Evolutionary conservation across 495 filamentous ascomycete species (phyloP), one percentile per base, ranked within the genome.

Genomic region (Clohesyomyces aquaticus): DNA sequence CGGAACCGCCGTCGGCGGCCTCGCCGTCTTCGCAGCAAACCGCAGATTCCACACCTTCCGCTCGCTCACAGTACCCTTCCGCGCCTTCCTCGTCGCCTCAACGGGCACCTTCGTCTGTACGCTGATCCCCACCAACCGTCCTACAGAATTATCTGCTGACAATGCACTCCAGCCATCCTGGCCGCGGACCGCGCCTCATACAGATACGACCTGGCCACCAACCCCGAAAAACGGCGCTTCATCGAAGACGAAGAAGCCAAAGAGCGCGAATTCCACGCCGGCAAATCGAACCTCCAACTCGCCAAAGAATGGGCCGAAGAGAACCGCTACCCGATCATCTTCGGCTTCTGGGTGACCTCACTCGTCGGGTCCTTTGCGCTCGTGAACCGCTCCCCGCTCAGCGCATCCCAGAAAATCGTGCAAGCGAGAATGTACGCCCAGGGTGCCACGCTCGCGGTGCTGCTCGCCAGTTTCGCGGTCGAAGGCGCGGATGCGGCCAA

Each of bases 351-450:
- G 94, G 76, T 93, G 12, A 86, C 89, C 14, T 85, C 85, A 43
- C 96, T 98, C 88, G 86, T 83, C 22, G 73, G 88, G 27, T 85
- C 90, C 0, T 81, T 96, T 26, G 87, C 78, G 42, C 69, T 96
- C 10, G 93, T 97, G 43, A 82, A 87, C 54, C 82, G 90, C 62
- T 93, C 90, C 76, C 84, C 89, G 76, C 76, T 98, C 6, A 84
- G 80, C 19, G 84, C 82, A 0, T 75, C 80, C 67, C 94, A 98
- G 83, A 98, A 98, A 81, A 79, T 98, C 25, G 94, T 98, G 19
- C 94, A 98, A 81, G 95, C 95, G 10, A 86, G 94, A 81, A 88
- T 98, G 63, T 98, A 98, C 78, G 94, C 94, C n/a, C 94, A 98
- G 79, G 92, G 91, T 16, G 77, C 96, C 70, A 97, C 94, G 50